A percentile compares a stretch with the other conserved stretches of the same genome.
Conservation (phyloP, 202 grass and related monocot genomes). For the Musa balbisiana region DNA sequence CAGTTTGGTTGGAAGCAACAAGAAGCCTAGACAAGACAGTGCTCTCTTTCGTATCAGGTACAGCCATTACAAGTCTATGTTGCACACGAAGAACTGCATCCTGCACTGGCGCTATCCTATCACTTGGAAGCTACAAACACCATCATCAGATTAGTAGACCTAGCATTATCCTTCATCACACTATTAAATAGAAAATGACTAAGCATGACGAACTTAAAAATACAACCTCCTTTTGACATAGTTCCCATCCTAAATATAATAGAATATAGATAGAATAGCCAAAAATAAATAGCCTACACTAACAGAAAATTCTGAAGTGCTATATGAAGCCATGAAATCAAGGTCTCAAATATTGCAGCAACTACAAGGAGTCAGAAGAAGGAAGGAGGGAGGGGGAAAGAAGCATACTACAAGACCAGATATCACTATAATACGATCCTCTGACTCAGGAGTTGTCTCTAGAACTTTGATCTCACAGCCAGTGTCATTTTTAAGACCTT, state of each 20-base stretch:
- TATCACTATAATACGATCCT: conserved; percentile 61
- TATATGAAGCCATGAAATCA: no score
- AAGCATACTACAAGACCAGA: conserved; percentile 73
- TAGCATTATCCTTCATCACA: not conserved
- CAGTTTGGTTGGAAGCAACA: conserved; percentile 64
- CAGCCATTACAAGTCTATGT: conserved; percentile 42
- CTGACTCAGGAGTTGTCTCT: conserved; percentile 61
- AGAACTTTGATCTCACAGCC: conserved; percentile 87
- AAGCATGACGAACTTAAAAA: not conserved
- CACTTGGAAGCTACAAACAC: conserved; percentile 53
- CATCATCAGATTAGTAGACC: conserved; percentile 12
- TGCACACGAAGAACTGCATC: conserved; percentile 85
- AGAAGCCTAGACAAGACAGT: conserved; percentile 48
- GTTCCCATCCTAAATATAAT: not conserved
- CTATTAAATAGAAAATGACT: not conserved
- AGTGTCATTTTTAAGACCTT: conserved; percentile 76
- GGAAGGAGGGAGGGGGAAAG: not conserved
- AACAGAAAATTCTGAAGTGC: not conserved
- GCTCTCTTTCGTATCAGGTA: conserved; percentile 46
- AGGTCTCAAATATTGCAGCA: no score
- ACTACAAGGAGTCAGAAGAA: no score
- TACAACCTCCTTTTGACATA: not conserved
- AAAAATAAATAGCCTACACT: not conserved
- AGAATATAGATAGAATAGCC: not conserved
- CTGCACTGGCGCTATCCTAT: conserved; percentile 80